Base-by-base conservation (phyloP, 2,329 filamentous ascomycete species). In the Fusarium sarcochroum region DNA sequence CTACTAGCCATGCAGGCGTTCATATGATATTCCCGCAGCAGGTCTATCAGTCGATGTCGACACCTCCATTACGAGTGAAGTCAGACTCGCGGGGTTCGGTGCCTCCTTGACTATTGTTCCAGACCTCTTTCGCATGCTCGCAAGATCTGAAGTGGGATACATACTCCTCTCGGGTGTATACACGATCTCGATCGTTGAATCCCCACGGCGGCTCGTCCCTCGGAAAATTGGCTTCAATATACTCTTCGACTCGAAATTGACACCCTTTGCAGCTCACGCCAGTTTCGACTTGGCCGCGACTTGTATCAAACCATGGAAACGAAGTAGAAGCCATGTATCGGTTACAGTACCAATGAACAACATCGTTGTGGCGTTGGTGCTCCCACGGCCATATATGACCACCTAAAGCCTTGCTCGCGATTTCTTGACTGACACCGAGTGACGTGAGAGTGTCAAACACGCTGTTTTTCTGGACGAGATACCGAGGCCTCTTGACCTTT, bases 181-280 rank as follows among this genome's bases (percentile, higher is more conserved):
- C 46, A 7, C 51, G 45, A 30, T 67, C 64, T 2, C 63, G 41
- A 11, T 67, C 63, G n/a, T 63, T 58, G 8, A 38, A 40, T 0
- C 58, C 61, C 63, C 63, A 66, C 4, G 61, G 49, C 0, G 61
- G 61, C 3, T 17, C n/a, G 3, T 4, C 11, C n/a, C 21, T 38
- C 18, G 2, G 25, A 4, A 5, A n/a, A 2, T 10, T 13, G 15
- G 23, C 5, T 3, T 8, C n/a, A 3, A 5, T 27, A 48, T 51
- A 44, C 4, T 53, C 44, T 25, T 67, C 63, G 7, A 58, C 40
- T 3, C 25, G 52, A 6, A 67, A 58, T 18, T 67, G 63, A 13
- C 63, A 67, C 9, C 63, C 64, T 27, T 63, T 66, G 21, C 64
- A 67, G 14, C 27, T 67, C 18, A 58, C 10, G 1, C 64, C 64